These are phyloP conservation scores for Spongispora temasekensis DNA, from an alignment of 1,284 basidiomycete genomes.

Conservation along the genomic window DNA sequence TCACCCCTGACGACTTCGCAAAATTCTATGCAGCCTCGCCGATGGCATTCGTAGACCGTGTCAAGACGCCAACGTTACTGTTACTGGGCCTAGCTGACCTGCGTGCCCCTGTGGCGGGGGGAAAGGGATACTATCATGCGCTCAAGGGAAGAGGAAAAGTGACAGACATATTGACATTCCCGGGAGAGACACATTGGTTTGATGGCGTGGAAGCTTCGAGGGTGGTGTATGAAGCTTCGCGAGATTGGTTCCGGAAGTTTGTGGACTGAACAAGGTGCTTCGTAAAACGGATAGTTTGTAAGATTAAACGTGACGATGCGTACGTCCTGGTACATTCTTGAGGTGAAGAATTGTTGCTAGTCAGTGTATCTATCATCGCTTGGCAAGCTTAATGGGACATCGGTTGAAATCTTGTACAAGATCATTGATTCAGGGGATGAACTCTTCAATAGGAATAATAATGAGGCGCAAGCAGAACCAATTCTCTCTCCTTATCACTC, in stretches of 20 bases:
- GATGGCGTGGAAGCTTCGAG: slow-evolving; percentile 61
- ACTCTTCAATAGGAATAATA: no score
- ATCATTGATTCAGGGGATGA: no score
- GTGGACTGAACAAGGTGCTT: slow-evolving; percentile 1
- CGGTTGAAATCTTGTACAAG: no score
- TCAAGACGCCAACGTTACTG: slow-evolving; percentile 58
- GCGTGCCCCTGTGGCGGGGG: slow-evolving; percentile 66
- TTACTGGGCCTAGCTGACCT: slow-evolving; percentile 62
- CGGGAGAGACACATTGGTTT: slow-evolving; percentile 61
- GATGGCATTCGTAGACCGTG: slow-evolving; percentile 52
- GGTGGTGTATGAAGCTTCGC: slow-evolving; percentile 51
- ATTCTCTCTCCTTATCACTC: no score
- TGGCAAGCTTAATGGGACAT: no score
- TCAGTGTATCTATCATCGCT: no score
- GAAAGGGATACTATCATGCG: slow-evolving; percentile 63
- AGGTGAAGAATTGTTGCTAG: no score
- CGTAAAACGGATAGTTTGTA: no score
- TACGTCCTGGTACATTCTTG: no score
- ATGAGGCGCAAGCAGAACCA: no score
- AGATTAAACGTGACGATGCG: no score
- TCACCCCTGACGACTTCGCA: slow-evolving; percentile 47
- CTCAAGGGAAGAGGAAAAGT: slow-evolving; percentile 47
- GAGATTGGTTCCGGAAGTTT: slow-evolving; percentile 49
- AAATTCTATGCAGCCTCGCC: slow-evolving; percentile 57
- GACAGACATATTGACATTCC: slow-evolving; percentile 65